phyloP scores from a whole-genome alignment of 2,329 filamentous ascomycete species.

The Drechslerella coelobrocha region DNA sequence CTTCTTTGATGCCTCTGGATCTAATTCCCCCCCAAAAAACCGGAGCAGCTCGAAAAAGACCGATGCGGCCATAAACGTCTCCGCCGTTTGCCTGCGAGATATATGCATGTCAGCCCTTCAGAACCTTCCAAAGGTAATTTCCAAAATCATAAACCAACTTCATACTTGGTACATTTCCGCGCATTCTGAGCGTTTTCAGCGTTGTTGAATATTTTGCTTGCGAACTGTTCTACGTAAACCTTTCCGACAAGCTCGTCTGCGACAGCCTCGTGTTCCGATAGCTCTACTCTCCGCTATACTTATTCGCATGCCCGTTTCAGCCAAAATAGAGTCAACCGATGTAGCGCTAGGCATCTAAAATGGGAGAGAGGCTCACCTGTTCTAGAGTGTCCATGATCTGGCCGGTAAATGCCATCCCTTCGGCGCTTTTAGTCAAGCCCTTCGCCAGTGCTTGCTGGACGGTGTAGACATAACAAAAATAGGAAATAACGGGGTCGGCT shows the following conservation, averaged over 20 bases:
- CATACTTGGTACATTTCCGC: conserved; percentile 79
- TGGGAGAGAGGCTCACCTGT: conserved; percentile 62
- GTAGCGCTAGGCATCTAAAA: conserved; percentile 12
- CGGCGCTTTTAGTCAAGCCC: conserved; percentile 80
- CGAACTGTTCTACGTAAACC: conserved; percentile 94
- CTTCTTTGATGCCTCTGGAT: conserved; percentile 67
- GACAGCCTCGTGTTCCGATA: conserved; percentile 77
- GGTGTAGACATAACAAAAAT: conserved; percentile 95
- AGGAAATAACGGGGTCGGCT: conserved; percentile 85
- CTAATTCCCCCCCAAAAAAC: conserved; percentile 62
- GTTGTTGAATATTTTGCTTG: conserved; percentile 81
- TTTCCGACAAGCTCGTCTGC: conserved; percentile 84
- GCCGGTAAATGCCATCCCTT: conserved; percentile 80
- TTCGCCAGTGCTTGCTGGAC: conserved; percentile 86
- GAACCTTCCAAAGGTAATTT: background rate
- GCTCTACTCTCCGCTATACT: conserved; percentile 51
- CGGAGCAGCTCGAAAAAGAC: conserved; percentile 89
- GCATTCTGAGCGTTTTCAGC: conserved; percentile 82
- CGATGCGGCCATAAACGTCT: conserved; percentile 89
- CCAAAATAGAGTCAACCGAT: background rate
- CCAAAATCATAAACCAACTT: background rate
- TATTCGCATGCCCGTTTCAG: conserved; percentile 22
- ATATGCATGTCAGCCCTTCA: conserved; percentile 1
- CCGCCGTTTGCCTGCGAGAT: conserved; percentile 76
- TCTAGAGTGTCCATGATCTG: conserved; percentile 91